Base-by-base conservation (phyloP, 1,284 basidiomycete species). In the Cryptococcus sp. region DNA sequence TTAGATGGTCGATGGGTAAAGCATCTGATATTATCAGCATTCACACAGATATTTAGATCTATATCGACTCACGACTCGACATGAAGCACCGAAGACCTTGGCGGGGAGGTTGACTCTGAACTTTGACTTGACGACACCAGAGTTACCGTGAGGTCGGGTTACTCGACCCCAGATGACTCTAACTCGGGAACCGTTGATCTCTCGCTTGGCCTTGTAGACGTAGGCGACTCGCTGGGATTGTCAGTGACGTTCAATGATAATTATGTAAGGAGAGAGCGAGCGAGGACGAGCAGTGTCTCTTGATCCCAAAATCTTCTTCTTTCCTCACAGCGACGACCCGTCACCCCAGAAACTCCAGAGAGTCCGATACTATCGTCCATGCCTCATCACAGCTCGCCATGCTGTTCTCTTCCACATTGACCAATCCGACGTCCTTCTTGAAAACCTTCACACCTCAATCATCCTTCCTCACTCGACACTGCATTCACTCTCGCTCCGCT, bases 161-260 rank as follows among this genome's bases (percentile, higher is more conserved):
- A 95, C 86, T 64, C 63, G 90, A 87, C 93, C 93, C 92, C 93
- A 97, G 82, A 97, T 94, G 64, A 97, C 91, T 68, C 93, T 89
- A 76, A 96, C 83, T 80, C 92, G 92, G 70, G 89, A 89, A 62
- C 93, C 92, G 78, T 88, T 86, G 65, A 94, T 84, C 80, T 91
- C 89, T 76, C 86, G 84, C 83, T 95, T 93, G 62, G 91, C 93
- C 78, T 87, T 88, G 86, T 98, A 98, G 71, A 98, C 92, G 80
- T 89, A 98, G 61, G 95, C 96, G 66, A 98, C 84, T 70, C 95
- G 90, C 92, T 96, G 70, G 4, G 38, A 43, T 4, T 23, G 23
- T 49, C 38, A 50, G 34, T 33, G 32, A 52, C 65, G 47, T 63
- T 59, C 42, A 32, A 31, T 13, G 50, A 5, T 4, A 46, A n/a